A percentile compares a stretch with the other conserved stretches of the same genome.
These are phyloP conservation scores for Sporopachydermia lactativora DNA, from an alignment of 805 yeast genomes.

Conservation along the genomic window DNA sequence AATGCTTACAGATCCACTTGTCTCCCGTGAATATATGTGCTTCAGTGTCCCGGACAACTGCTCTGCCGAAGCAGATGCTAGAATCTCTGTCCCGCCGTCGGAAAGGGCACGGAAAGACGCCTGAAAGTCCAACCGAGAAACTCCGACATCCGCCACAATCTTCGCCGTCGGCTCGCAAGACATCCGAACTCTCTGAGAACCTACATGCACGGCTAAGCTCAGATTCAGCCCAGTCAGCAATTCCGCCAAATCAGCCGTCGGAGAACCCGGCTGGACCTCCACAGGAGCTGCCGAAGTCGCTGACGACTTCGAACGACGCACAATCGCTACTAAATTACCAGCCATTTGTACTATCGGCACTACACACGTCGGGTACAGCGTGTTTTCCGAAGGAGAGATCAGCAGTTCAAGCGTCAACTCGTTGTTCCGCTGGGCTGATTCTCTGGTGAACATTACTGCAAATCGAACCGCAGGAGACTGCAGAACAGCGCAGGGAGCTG, in stretches of 20 bases:
- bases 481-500: conserved; percentile 22
- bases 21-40: conserved; percentile 82
- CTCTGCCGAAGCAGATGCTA: conserved; percentile 30
- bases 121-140: conserved; percentile 30
- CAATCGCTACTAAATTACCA: conserved; percentile 32
- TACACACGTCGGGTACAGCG: conserved; percentile 57
- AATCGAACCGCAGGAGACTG: conserved; percentile 66
- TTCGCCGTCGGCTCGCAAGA: conserved; percentile 93
- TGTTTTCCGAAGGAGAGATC: conserved; percentile 60
- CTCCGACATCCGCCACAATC: conserved; percentile 72
- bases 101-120: not conserved
- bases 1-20: conserved; percentile 55
- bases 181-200: conserved; percentile 57
- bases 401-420: conserved; percentile 35
- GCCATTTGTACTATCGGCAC: conserved; percentile 57
- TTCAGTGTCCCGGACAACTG: conserved; percentile 60
- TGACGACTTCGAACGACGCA: conserved; percentile 14
- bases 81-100: conserved; percentile 11
- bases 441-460: conserved; percentile 36
- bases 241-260: conserved; percentile 15
- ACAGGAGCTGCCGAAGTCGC: not conserved
- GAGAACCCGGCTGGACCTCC: conserved; percentile 2
- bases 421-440: conserved; percentile 27
- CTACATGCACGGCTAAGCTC: conserved; percentile 48
- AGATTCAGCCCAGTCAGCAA: conserved; percentile 41